These are phyloP conservation scores for Cadophora sp. DNA, from an alignment of 2,329 filamentous ascomycete genomes.

Conservation along the genomic window DNA sequence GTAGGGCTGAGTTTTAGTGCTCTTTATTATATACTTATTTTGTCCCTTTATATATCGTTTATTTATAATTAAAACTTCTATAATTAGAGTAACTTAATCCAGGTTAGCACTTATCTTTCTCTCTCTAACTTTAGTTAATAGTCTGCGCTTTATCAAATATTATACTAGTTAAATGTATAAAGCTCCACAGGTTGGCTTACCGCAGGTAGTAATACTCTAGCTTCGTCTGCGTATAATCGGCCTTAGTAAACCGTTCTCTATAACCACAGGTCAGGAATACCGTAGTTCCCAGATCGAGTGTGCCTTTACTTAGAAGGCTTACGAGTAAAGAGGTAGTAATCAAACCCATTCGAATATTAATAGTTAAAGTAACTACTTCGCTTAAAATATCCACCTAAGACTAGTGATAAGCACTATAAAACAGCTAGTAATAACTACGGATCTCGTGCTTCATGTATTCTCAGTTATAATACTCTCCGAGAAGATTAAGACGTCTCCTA, in stretches of 20 bases:
- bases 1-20: constrained; percentile 11
- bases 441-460: neutral
- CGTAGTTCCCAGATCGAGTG: neutral
- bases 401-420: neutral
- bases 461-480: neutral
- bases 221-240: neutral
- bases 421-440: neutral
- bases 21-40: constrained; percentile 9
- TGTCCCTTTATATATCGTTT: constrained; percentile 10
- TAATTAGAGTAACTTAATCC: constrained; percentile 1
- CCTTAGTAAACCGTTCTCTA: neutral
- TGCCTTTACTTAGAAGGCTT: no score
- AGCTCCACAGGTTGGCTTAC: neutral
- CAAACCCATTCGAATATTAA: neutral
- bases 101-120: neutral
- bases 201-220: neutral
- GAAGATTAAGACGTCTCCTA: neutral
- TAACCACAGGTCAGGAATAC: neutral
- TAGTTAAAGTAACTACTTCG: neutral
- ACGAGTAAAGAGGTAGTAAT: no score
- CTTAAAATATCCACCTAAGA: neutral
- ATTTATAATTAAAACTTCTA: neutral
- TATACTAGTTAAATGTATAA: neutral
- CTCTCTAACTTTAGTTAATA: neutral
- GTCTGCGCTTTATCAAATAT: neutral